These are phyloP conservation scores for Caryopteris hybrid DNA, from an alignment of 305 asterid genomes.

Conservation along the genomic window DNA sequence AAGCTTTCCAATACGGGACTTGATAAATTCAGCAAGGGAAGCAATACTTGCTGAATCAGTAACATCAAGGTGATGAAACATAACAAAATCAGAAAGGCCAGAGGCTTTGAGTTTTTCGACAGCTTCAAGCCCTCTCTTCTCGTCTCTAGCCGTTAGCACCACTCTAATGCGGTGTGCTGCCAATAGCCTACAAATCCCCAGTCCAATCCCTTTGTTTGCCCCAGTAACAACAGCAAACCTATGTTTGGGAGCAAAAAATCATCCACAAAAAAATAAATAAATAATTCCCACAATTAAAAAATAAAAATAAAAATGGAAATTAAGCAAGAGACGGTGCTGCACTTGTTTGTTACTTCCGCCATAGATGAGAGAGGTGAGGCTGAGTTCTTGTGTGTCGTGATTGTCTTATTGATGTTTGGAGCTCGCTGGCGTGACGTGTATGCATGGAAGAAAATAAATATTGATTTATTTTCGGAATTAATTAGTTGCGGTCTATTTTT, in stretches of 20 bases:
- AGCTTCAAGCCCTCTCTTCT: constrained; percentile 43
- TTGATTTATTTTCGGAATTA: neutral
- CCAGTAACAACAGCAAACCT: constrained; percentile 63
- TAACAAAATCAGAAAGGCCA: constrained; percentile 25
- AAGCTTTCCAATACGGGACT: constrained; percentile 41
- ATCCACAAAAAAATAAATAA: neutral
- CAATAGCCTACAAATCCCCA: constrained; percentile 42
- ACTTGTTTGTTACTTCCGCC: constrained; percentile 26
- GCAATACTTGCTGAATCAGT: constrained; percentile 32
- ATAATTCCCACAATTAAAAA: too few relatives aligned
- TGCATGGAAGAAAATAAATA: neutral
- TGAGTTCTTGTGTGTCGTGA: neutral
- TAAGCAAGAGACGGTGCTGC: neutral
- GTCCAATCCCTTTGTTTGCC: constrained; percentile 54
- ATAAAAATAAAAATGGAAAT: neutral
- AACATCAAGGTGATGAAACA: constrained; percentile 61
- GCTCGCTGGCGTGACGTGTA: neutral
- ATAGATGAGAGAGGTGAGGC: constrained; percentile 8
- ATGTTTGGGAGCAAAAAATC: neutral
- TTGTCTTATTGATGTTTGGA: neutral
- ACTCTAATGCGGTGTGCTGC: constrained; percentile 39
- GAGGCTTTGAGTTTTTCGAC: constrained; percentile 23
- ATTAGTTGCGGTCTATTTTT: neutral
- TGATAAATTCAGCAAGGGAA: constrained; percentile 43
- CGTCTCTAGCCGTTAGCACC: constrained; percentile 47